These are phyloP conservation scores for Beauveria caledonica DNA, from an alignment of 2,329 filamentous ascomycete species.

Conservation along the genomic window DNA sequence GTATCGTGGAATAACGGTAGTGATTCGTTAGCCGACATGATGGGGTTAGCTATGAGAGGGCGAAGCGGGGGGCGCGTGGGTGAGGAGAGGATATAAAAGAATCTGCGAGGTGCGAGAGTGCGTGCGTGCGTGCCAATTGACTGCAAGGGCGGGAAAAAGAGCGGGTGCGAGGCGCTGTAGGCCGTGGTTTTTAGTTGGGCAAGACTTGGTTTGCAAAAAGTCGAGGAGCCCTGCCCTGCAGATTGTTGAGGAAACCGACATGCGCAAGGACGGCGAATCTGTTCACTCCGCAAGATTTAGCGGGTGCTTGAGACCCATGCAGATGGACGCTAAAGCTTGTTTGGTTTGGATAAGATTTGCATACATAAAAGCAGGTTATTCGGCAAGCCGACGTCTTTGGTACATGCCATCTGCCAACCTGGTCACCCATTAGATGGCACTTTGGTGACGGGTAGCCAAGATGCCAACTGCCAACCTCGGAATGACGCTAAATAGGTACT, in stretches of 20 bases:
- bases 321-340: neutral
- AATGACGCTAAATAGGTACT: neutral
- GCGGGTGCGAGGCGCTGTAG: constrained; percentile 4
- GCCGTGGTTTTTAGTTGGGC: neutral
- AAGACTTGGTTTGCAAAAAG: constrained; percentile 1
- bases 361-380: neutral
- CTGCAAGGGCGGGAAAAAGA: constrained; percentile 2
- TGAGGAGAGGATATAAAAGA: constrained; percentile 9
- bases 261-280: constrained; percentile 2
- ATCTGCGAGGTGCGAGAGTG: neutral
- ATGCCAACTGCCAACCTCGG: neutral
- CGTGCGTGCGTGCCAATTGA: neutral
- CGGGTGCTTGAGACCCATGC: neutral
- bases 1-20: constrained; percentile 10
- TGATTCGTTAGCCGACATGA: constrained; percentile 11
- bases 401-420: no score
- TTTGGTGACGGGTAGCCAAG: no score
- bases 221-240: constrained; percentile 3
- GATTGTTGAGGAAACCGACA: constrained; percentile 13
- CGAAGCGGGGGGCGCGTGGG: constrained; percentile 1
- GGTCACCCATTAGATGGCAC: no score
- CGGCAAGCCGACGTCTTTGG: neutral
- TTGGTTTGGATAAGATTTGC: neutral
- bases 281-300: constrained; percentile 8
- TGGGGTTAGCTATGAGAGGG: constrained; percentile 1